phyloP scores from a whole-genome alignment of 805 yeast species.

The Myxozyma melibiosi region DNA sequence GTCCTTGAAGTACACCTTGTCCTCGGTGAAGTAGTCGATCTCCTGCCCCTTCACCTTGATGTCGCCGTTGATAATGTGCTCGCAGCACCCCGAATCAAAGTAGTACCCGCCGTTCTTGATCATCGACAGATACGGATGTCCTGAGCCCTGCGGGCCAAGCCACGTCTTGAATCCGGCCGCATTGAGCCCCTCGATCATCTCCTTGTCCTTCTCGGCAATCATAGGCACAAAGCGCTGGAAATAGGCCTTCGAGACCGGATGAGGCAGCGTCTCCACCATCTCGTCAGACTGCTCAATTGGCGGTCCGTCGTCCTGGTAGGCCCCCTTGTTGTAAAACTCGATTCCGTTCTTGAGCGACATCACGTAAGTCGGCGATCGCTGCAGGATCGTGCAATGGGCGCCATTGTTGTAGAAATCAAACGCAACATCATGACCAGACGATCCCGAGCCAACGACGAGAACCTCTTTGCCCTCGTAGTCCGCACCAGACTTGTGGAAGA shows the following conservation, averaged over 20 bases:
- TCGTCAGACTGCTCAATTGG: constrained; percentile 46
- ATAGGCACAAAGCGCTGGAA: constrained; percentile 46
- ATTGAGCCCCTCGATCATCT: constrained; percentile 40
- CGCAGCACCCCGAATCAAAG: constrained; percentile 51
- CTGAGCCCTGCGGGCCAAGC: constrained; percentile 49
- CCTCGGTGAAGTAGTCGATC: constrained; percentile 43
- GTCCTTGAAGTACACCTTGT: constrained; percentile 46
- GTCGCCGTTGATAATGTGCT: constrained; percentile 46
- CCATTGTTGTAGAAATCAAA: constrained; percentile 52
- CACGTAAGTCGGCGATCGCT: constrained; percentile 49
- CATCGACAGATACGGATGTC: constrained; percentile 46
- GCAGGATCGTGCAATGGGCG: constrained; percentile 47
- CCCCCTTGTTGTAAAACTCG: constrained; percentile 40
- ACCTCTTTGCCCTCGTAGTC: constrained; percentile 47
- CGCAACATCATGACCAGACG: constrained; percentile 50
- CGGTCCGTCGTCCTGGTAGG: constrained; percentile 46
- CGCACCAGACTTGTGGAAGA: constrained; percentile 48
- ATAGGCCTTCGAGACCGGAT: constrained; percentile 40
- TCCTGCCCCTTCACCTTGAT: constrained; percentile 43
- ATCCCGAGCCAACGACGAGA: constrained; percentile 49
- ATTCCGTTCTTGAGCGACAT: constrained; percentile 46
- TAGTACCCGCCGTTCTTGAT: constrained; percentile 52
- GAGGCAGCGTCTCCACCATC: constrained; percentile 43
- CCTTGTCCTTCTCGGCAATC: constrained; percentile 42
- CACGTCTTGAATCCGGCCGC: constrained; percentile 46